Evolutionary conservation across 2,329 filamentous ascomycete genomes (phyloP), one percentile per base, ranked within the genome.

Genomic region (Trichoderma breve): DNA sequence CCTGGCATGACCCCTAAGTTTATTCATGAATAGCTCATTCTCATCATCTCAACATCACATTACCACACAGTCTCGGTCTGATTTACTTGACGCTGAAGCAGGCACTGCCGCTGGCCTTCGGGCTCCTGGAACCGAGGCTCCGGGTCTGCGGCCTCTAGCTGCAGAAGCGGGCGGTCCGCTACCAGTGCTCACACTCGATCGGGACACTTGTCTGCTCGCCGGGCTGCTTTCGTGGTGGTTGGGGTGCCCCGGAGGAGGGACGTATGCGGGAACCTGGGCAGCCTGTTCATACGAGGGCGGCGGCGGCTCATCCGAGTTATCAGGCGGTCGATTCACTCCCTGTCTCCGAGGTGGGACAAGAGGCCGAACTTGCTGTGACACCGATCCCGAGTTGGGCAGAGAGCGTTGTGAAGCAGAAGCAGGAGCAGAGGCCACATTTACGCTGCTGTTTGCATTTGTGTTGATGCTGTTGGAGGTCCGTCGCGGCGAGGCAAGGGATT

Each of bases 221-320:
- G 72, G 62, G 51, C 77, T 82, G 74, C 84, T 86, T 5, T 78
- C 77, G 9, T 84, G 81, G 73, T 88, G 86, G 53, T 79, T 85
- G 0, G 86, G 86, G 65, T 88, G 84, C 21, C 86, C 87, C 4
- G 81, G 77, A 0, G 86, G 86, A 26, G 87, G 88, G 11, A 84
- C 80, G 73, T 88, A 89, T 3, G 85, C 83, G 9, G 82, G 80
- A 66, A 85, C 82, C 70, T 85, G 84, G 21, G 86, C 83, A 4
- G 87, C 86, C 77, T 89, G 86, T 78, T 89, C 87, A 75, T 89
- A 89, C 12, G 86, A 85, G 1, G 87, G 87, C 51, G 87, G 87
- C 55, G 87, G 87, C 6, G 86, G 86, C 34, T 88, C 86, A 3
- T 87, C 86, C 3, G 80, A 78, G 6, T 77, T 81, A 5, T 85